phyloP scores from a whole-genome alignment of 306 rosid genomes.

The Casuarina equisetifolia region DNA sequence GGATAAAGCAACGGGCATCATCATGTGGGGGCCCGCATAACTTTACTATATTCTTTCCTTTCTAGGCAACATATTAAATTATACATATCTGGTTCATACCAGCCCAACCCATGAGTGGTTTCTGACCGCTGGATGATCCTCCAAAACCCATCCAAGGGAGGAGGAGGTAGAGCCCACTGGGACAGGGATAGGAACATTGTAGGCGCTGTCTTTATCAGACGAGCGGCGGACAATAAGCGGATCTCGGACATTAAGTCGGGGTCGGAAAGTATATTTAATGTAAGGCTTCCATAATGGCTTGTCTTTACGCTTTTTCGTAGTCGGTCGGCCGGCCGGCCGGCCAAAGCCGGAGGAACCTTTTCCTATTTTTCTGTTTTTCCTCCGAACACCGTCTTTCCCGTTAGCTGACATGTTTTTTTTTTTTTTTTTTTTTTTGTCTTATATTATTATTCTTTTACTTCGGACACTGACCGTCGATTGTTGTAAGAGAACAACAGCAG shows the following conservation, averaged over 20 bases:
- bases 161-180: not conserved
- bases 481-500: too few species aligned
- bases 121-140: not conserved
- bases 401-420: not conserved
- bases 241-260: not conserved
- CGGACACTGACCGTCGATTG: too few species aligned
- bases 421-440: too few species aligned
- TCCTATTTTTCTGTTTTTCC: not conserved
- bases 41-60: too few species aligned
- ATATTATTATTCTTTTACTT: not conserved
- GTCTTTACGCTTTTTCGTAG: slow-evolving; percentile 1
- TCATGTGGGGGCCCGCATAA: too few species aligned
- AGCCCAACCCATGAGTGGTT: too few species aligned
- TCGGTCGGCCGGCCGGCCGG: slow-evolving; percentile 19
- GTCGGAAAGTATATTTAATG: not conserved
- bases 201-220: not conserved
- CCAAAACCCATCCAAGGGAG: not conserved
- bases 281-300: slow-evolving; percentile 22
- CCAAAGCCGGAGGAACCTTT: too few species aligned
- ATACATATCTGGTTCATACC: too few species aligned
- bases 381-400: not conserved
- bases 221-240: slow-evolving; percentile 21
- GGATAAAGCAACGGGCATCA: too few species aligned
- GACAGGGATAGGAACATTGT: not conserved
- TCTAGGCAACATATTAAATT: too few species aligned